A percentile compares a stretch with the other conserved stretches of the same genome.
These are phyloP conservation scores for Colletotrichum gloeosporioides DNA, from an alignment of 2,329 filamentous ascomycete genomes.

Conservation along the genomic window DNA sequence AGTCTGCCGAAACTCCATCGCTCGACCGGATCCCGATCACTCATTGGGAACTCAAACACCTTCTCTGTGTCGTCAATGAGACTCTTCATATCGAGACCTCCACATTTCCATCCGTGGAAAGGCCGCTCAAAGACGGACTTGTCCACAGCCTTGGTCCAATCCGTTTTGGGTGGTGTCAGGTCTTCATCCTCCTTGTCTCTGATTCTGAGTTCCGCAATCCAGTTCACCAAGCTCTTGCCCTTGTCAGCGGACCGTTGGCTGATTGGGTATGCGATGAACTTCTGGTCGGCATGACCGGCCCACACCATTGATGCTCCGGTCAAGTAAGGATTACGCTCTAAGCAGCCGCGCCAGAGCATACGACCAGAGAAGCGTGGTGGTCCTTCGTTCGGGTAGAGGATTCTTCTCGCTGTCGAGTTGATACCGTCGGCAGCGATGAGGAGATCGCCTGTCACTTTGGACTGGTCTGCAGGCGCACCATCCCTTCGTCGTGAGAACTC, in stretches of 20 bases:
- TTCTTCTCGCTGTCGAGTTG: conserved; percentile 3
- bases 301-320: conserved; percentile 11
- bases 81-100: background rate
- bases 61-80: conserved; percentile 4
- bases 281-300: conserved; percentile 14
- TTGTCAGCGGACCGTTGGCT: background rate
- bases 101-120: background rate
- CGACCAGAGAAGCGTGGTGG: conserved; percentile 7
- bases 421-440: conserved; percentile 15
- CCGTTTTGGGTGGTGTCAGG: background rate
- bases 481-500: background rate
- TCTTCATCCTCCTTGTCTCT: background rate
- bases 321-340: conserved; percentile 2
- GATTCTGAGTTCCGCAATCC: conserved; percentile 12
- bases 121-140: background rate
- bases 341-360: conserved; percentile 12
- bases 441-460: background rate
- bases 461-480: background rate
- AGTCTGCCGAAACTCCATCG: conserved; percentile 23
- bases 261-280: conserved; percentile 15
- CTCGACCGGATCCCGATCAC: conserved; percentile 20
- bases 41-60: conserved; percentile 18
- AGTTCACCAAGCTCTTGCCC: conserved; percentile 8
- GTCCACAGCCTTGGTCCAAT: conserved; percentile 4
- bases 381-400: conserved; percentile 2